Evolutionary conservation across 495 filamentous ascomycete genomes (phyloP).

Genomic region (Xylaria telfairii): DNA sequence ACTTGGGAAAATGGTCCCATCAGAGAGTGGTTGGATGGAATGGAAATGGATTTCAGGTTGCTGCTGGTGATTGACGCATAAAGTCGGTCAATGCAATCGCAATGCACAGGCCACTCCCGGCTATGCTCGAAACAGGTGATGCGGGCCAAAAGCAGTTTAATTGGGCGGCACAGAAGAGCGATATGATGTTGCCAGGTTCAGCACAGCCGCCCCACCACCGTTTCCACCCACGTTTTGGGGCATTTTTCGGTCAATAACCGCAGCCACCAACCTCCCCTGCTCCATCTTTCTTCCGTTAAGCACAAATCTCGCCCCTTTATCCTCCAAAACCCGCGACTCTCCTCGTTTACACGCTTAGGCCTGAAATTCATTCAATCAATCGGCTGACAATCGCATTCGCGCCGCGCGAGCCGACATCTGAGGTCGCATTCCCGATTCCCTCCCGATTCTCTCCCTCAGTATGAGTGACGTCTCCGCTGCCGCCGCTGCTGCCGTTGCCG

Average conservation of each 20-base stretch:
- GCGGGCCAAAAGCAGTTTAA: neutral
- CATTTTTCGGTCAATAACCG: slow-evolving; percentile 24
- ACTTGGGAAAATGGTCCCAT: neutral
- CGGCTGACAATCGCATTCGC: slow-evolving; percentile 34
- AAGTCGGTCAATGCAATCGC: slow-evolving; percentile 41
- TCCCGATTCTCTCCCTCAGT: neutral
- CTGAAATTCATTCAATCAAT: slow-evolving; percentile 43
- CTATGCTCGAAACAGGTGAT: slow-evolving; percentile 29
- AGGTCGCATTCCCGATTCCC: neutral
- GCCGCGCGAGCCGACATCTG: slow-evolving; percentile 15
- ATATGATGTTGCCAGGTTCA: slow-evolving; percentile 13
- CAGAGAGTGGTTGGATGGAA: no score
- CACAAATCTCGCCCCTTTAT: slow-evolving; percentile 44
- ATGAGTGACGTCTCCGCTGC: slow-evolving; percentile 39
- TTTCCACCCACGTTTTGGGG: slow-evolving; percentile 24
- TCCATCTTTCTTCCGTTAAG: slow-evolving; percentile 42
- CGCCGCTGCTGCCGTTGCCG: slow-evolving; percentile 32
- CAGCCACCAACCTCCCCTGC: slow-evolving; percentile 34
- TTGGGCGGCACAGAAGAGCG: slow-evolving; percentile 1
- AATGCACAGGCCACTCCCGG: slow-evolving; percentile 33
- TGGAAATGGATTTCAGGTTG: no score
- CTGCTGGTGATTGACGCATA: slow-evolving; percentile 38
- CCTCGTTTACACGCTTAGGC: slow-evolving; percentile 46
- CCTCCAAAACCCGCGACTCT: slow-evolving; percentile 39
- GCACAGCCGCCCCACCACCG: neutral